Percentiles rank a stretch among this genome's conserved stretches.
Evolutionary conservation across 1,139 yeast species (phyloP).

Genomic region (Yamadazyma triangularis): DNA sequence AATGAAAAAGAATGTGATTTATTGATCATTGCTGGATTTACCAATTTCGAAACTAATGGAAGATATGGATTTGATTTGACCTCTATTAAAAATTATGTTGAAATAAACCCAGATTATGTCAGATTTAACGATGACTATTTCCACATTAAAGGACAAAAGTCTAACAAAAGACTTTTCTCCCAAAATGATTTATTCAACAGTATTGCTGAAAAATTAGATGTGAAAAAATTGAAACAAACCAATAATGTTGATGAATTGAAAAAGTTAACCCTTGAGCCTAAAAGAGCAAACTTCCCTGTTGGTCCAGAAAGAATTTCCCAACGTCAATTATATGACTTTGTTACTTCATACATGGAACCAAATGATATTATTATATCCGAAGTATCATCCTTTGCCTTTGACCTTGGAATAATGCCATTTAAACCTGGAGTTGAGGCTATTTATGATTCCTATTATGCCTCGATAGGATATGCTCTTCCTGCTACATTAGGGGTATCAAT

Average conservation of each 20-base stretch:
- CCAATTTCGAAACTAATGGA: constrained; percentile 54
- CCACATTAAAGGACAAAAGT: constrained; percentile 16
- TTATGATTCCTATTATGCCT: constrained; percentile 70
- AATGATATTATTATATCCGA: constrained; percentile 69
- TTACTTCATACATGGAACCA: constrained; percentile 40
- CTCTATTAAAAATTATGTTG: constrained; percentile 19
- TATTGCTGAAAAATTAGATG: constrained; percentile 12
- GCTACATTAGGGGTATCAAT: constrained; percentile 76
- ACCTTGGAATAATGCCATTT: constrained; percentile 56
- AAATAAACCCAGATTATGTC: constrained; percentile 34
- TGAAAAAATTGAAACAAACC: constrained; percentile 5
- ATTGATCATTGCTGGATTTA: constrained; percentile 48
- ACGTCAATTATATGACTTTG: constrained; percentile 26
- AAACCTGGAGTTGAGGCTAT: constrained; percentile 49
- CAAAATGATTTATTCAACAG: constrained; percentile 17
- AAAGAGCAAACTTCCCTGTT: background rate
- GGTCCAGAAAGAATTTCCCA: constrained; percentile 19
- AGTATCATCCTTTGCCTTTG: constrained; percentile 76
- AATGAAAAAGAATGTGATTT: constrained; percentile 37
- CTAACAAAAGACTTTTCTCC: constrained; percentile 16
- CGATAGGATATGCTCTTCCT: constrained; percentile 85
- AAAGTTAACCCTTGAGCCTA: constrained; percentile 1
- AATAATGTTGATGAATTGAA: constrained; percentile 12
- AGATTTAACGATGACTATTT: constrained; percentile 21
- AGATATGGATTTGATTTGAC: constrained; percentile 10